These are phyloP conservation scores for Tolypocladium ovalisporum DNA, from an alignment of 2,329 filamentous ascomycete genomes.

Conservation along the genomic window DNA sequence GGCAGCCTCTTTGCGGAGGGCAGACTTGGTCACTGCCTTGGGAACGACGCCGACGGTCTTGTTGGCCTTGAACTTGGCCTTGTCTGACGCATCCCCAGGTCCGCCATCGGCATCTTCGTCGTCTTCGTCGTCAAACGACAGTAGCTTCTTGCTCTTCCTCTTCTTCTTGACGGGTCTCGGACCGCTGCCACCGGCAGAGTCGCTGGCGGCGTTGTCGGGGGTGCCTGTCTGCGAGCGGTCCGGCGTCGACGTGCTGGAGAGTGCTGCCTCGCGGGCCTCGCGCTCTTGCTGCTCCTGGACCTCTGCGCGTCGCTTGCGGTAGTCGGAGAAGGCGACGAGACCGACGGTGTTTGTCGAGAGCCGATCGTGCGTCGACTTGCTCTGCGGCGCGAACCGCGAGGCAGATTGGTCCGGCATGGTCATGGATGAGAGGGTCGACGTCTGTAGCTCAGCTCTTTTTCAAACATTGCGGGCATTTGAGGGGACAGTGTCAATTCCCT, in stretches of 20 bases:
- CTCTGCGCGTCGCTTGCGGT: constrained; percentile 89
- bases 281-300: constrained; percentile 85
- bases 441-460: neutral
- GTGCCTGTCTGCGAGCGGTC: constrained; percentile 38
- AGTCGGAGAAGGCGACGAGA: constrained; percentile 83
- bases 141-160: constrained; percentile 34
- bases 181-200: constrained; percentile 12
- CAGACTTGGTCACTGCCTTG: constrained; percentile 59
- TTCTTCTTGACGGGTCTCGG: constrained; percentile 26
- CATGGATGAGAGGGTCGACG: neutral
- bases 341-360: constrained; percentile 83
- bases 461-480: neutral
- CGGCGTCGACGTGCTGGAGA: constrained; percentile 34
- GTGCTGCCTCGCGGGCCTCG: constrained; percentile 56
- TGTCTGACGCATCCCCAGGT: constrained; percentile 4
- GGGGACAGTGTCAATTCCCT: neutral
- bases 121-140: constrained; percentile 54
- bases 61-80: constrained; percentile 49
- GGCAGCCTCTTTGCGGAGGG: constrained; percentile 67
- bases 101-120: constrained; percentile 50
- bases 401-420: constrained; percentile 29
- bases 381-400: constrained; percentile 64
- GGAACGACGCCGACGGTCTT: constrained; percentile 52
- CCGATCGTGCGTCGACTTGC: constrained; percentile 66
- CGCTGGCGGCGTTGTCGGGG: constrained; percentile 30